Conservation (phyloP, 108 stramenopile genomes). For the Skeletonema marinoi region DNA sequence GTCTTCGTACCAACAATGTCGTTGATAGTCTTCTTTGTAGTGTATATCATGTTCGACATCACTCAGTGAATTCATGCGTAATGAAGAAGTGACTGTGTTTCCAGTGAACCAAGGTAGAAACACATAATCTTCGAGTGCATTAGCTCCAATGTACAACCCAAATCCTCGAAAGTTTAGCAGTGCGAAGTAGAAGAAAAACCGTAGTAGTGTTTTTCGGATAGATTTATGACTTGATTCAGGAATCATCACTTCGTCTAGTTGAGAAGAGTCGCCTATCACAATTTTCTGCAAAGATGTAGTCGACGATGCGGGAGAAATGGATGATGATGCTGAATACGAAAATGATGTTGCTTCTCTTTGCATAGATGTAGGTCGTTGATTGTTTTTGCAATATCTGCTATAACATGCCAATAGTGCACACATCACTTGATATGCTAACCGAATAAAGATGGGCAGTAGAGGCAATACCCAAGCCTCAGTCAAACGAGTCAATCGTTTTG, state of each 20-base stretch:
- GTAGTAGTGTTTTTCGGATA: slow-evolving; percentile 15
- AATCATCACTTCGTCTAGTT: background rate
- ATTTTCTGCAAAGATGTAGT: background rate
- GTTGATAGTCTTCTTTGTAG: slow-evolving; percentile 2
- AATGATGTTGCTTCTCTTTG: slow-evolving; percentile 3
- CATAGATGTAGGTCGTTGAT: background rate
- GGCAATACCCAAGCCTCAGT: slow-evolving; percentile 85
- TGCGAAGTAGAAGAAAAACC: slow-evolving; percentile 63
- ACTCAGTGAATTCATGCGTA: slow-evolving; percentile 32
- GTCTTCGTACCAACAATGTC: slow-evolving; percentile 68
- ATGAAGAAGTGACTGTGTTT: slow-evolving; percentile 26
- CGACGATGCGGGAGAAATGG: slow-evolving; percentile 9
- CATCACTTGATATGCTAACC: slow-evolving; percentile 29
- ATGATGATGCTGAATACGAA: slow-evolving; percentile 10
- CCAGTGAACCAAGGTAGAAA: slow-evolving; percentile 30
- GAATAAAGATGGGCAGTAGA: slow-evolving; percentile 74
- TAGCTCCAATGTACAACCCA: slow-evolving; percentile 66
- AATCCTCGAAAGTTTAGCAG: slow-evolving; percentile 70
- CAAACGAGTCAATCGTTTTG: slow-evolving; percentile 57
- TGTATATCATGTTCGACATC: slow-evolving; percentile 33
- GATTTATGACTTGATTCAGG: background rate
- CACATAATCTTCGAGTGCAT: slow-evolving; percentile 62
- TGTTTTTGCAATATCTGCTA: background rate
- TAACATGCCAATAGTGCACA: background rate
- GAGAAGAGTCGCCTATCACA: background rate